phyloP scores from a whole-genome alignment of 495 filamentous ascomycete species.

The Diplogelasinospora grovesii region DNA sequence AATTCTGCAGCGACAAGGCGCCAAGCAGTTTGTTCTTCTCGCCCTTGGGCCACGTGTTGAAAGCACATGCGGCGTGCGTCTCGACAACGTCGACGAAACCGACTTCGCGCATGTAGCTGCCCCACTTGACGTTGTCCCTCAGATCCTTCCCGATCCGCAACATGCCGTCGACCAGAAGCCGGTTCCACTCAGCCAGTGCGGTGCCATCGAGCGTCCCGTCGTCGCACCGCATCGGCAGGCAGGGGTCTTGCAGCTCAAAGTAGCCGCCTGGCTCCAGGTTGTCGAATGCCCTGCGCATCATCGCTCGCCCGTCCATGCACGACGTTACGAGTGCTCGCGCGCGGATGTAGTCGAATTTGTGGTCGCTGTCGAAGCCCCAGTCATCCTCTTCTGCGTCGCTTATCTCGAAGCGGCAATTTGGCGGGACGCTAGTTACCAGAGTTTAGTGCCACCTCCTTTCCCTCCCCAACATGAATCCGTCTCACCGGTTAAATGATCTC shows the following conservation, averaged over 20 bases:
- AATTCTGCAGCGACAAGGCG: too few relatives aligned
- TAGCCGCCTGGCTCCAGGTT: constrained; percentile 21
- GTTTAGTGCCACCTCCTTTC: too few relatives aligned
- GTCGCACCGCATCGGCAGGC: constrained; percentile 42
- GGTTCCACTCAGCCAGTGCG: constrained; percentile 16
- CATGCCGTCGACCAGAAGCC: constrained; percentile 24
- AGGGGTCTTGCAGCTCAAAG: constrained; percentile 14
- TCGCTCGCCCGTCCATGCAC: too few relatives aligned
- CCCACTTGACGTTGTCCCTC: constrained; percentile 22
- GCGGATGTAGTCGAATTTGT: too few relatives aligned
- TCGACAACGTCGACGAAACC: constrained; percentile 49
- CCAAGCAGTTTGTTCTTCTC: constrained; percentile 47
- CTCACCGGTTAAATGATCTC: too few relatives aligned
- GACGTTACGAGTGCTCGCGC: too few relatives aligned
- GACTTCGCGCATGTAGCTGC: constrained; percentile 36
- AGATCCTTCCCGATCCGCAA: constrained; percentile 21
- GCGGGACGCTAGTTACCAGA: constrained; percentile 23
- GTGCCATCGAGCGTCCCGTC: constrained; percentile 39
- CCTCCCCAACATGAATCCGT: too few relatives aligned
- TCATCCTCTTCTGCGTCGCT: constrained; percentile 42
- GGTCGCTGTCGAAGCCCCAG: constrained; percentile 39
- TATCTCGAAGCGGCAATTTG: constrained; percentile 40
- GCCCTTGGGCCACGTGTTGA: constrained; percentile 48
- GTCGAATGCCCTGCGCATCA: constrained; percentile 23
- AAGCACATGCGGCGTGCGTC: constrained; percentile 30